These are phyloP conservation scores for Clohesyomyces aquaticus DNA, from an alignment of 495 filamentous ascomycete genomes.

Conservation along the genomic window DNA sequence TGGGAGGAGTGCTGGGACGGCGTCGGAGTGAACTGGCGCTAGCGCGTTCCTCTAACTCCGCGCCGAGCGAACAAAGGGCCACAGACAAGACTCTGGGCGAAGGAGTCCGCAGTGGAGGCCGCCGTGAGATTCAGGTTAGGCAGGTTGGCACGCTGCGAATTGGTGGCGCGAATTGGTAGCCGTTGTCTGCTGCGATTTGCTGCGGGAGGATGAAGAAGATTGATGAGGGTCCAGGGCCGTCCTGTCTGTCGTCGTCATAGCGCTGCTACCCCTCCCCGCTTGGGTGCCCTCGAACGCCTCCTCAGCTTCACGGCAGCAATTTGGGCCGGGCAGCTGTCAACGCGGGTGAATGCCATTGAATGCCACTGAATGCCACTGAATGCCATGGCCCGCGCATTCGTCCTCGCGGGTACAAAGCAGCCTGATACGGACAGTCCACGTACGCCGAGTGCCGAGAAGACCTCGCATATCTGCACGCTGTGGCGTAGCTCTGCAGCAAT, in stretches of 20 bases:
- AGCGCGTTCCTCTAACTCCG: slow-evolving; percentile 23
- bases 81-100: slow-evolving; percentile 8
- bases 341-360: too few species aligned
- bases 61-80: slow-evolving; percentile 20
- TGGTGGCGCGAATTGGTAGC: slow-evolving; percentile 1
- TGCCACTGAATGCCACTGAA: too few species aligned
- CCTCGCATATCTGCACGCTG: slow-evolving; percentile 31
- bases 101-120: slow-evolving; percentile 9
- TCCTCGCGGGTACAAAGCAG: too few species aligned
- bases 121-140: neutral
- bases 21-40: slow-evolving; percentile 23
- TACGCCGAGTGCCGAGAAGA: slow-evolving; percentile 14
- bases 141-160: neutral
- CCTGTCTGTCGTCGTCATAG: slow-evolving; percentile 18
- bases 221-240: slow-evolving; percentile 9
- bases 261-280: slow-evolving; percentile 9
- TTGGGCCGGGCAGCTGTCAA: too few species aligned
- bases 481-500: slow-evolving; percentile 24
- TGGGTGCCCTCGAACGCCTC: too few species aligned
- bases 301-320: neutral
- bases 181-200: neutral
- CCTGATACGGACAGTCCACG: neutral
- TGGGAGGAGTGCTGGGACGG: slow-evolving; percentile 15
- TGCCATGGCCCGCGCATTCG: too few species aligned
- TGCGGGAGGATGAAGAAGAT: slow-evolving; percentile 1